phyloP scores from a whole-genome alignment of 805 yeast species.

The Metschnikowia matae region DNA sequence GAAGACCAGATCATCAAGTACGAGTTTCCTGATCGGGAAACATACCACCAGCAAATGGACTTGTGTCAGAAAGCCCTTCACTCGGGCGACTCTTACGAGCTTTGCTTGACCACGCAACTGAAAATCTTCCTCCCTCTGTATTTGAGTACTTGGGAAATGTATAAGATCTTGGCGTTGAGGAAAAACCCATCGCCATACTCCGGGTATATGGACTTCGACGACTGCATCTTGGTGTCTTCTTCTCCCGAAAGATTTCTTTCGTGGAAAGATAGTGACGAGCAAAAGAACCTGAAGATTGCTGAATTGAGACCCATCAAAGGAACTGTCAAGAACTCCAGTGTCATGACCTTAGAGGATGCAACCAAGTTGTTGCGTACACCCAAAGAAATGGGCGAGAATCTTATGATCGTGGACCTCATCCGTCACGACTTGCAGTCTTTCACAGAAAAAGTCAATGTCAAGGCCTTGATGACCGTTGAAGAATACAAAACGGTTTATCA shows the following conservation, averaged over 20 bases:
- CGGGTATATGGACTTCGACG: conserved; percentile 67
- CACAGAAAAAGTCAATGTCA: conserved; percentile 60
- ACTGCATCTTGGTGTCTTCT: conserved; percentile 67
- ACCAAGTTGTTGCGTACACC: conserved; percentile 66
- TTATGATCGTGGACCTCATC: conserved; percentile 95
- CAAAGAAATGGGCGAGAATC: conserved; percentile 91
- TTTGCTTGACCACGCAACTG: conserved; percentile 82
- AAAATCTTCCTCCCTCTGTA: conserved; percentile 47
- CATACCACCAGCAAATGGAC: conserved; percentile 53
- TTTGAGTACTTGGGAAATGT: conserved; percentile 71
- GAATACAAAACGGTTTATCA: conserved; percentile 91
- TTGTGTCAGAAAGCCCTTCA: conserved; percentile 64
- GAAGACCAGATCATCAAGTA: conserved; percentile 27
- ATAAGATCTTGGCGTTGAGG: conserved; percentile 57
- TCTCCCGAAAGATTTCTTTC: conserved; percentile 92
- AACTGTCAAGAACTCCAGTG: conserved; percentile 68
- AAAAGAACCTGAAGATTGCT: conserved; percentile 37
- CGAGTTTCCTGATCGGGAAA: conserved; percentile 48
- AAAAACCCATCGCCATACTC: conserved; percentile 93
- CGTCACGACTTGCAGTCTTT: conserved; percentile 83
- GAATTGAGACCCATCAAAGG: conserved; percentile 96
- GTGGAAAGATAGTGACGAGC: conserved; percentile 51
- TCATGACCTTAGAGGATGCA: conserved; percentile 56
- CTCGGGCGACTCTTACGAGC: conserved; percentile 88
- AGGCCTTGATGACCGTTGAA: conserved; percentile 84